Conservation (phyloP, 1,284 basidiomycete genomes). For the Pseudozyma sp. region DNA sequence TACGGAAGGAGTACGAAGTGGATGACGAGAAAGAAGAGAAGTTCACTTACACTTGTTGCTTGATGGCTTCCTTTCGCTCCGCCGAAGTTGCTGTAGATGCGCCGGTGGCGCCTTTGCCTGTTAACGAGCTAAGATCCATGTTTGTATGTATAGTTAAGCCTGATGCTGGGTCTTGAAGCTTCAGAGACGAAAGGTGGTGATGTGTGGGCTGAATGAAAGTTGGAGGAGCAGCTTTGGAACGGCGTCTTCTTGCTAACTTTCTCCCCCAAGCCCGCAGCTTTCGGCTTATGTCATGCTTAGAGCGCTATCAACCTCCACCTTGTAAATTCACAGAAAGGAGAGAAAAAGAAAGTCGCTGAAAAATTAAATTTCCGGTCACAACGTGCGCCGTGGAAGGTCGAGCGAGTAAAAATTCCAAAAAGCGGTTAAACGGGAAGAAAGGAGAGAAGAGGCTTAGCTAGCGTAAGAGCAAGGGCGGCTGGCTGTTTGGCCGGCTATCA, state of each 20-base stretch:
- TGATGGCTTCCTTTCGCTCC: constrained; percentile 65
- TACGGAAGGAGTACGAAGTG: not conserved
- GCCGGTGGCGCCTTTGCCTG: constrained; percentile 28
- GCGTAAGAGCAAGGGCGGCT: too few species aligned
- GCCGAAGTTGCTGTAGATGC: constrained; percentile 36
- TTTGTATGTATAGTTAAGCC: constrained; percentile 5
- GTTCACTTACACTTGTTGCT: constrained; percentile 60
- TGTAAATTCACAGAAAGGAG: not conserved
- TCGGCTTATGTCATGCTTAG: constrained; percentile 18
- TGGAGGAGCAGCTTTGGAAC: not conserved
- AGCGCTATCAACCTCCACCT: constrained; percentile 9
- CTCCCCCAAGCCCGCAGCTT: not conserved
- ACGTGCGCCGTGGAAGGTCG: not conserved
- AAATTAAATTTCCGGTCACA: not conserved
- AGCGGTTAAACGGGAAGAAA: not conserved
- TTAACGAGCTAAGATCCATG: constrained; percentile 58
- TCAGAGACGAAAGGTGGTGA: not conserved
- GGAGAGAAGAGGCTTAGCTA: not conserved
- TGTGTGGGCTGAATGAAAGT: not conserved
- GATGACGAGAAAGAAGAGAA: not conserved
- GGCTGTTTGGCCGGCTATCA: not conserved
- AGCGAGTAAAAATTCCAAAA: not conserved
- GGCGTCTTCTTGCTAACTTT: constrained; percentile 2
- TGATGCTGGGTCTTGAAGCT: too few species aligned
- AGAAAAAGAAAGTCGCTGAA: constrained; percentile 3